These are phyloP conservation scores for Quercus lobata DNA, from an alignment of 331 rosid species.

Conservation along the genomic window DNA sequence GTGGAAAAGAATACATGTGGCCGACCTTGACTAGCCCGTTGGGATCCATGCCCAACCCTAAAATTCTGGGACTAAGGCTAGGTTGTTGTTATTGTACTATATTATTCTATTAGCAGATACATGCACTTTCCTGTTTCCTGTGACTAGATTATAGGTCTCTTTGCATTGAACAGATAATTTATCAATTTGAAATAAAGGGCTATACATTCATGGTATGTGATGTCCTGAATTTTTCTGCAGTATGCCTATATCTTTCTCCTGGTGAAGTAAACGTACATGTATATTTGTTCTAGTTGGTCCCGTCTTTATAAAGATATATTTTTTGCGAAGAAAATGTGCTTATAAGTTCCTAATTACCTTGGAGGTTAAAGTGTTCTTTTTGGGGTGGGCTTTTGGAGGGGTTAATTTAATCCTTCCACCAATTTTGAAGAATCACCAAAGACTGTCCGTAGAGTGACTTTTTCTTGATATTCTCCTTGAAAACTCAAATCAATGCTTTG, in stretches of 20 bases:
- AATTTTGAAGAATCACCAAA: background rate
- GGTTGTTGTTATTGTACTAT: background rate
- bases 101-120: background rate
- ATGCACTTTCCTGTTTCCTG: background rate
- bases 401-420: background rate
- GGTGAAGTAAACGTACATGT: background rate
- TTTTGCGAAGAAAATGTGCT: background rate
- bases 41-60: too few relatives aligned
- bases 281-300: background rate
- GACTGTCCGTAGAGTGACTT: background rate
- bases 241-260: background rate
- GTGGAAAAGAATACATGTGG: too few relatives aligned
- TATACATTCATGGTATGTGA: background rate
- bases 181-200: constrained; percentile 2
- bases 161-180: background rate
- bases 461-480: background rate
- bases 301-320: background rate
- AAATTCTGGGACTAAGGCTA: too few relatives aligned
- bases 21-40: too few relatives aligned
- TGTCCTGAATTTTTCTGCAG: constrained; percentile 1
- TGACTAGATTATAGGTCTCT: too few relatives aligned
- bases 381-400: background rate
- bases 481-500: background rate
- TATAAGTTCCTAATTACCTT: too few relatives aligned
- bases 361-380: too few relatives aligned